Evolutionary conservation across 2,329 filamentous ascomycete species (phyloP), one percentile per base, ranked within the genome.

Genomic region (Davidsoniella virescens): DNA sequence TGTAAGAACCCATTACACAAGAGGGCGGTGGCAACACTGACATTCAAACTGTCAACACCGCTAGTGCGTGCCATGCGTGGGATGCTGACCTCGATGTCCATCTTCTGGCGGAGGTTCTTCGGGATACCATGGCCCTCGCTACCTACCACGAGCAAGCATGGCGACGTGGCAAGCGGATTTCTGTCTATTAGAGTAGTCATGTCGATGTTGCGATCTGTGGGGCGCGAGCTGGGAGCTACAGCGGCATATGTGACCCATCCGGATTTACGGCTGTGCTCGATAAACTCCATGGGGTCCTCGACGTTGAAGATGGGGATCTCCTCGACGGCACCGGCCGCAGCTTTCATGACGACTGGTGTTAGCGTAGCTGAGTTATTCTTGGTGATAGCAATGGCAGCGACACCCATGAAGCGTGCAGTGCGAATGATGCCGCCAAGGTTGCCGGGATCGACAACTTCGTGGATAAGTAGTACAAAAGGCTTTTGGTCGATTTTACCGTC

Each of bases 391-490:
- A 98, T 76, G 4, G 85, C 88, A 50, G 88, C 84, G 5, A 86
- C 82, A 18, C 90, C 90, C n/a, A 96, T 75, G 63, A 92, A 96
- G 59, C 86, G 83, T 2, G 87, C 87, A 5, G 86, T 86, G 36
- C 92, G 83, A 41, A 96, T 72, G 53, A 96, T 90, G 18, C 81
- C 87, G 40, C 92, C 92, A 1, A 96, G 69, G 60, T 98, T 98
- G 23, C 86, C 87, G 0, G 87, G 84, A 59, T 98, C 90, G 8
- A 87, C 67, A 37, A 93, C 80, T 49, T 82, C 76, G 57, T 92
- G 82, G 2, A 92, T 68, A 29, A 90, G 66, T 1, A 93, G 67
- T 7, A 93, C 70, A 26, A 93, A 70, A 0, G 86, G 86, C 47
- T 80, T 75, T 51, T 67, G 70, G 18, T 56, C 57, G 41, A 55